Evolutionary conservation across 495 filamentous ascomycete genomes (phyloP), one percentile per base, ranked within the genome.

Genomic region (Hyaloscypha bicolor): DNA sequence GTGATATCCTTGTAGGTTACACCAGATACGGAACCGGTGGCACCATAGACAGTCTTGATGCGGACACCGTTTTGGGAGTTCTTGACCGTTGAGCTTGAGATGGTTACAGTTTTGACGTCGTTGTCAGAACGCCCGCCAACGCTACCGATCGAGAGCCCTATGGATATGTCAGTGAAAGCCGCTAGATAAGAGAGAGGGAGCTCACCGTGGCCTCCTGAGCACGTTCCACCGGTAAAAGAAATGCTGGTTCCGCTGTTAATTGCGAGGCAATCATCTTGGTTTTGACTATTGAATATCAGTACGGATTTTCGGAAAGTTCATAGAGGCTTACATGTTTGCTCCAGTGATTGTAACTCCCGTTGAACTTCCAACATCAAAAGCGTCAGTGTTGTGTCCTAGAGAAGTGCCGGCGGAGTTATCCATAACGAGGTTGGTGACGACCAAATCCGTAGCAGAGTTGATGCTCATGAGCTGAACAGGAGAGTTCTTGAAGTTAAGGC

Each of bases 221-320:
- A 77, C 55, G 73, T 74, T 25, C 81, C 83, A 19, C 80, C 79
- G 11, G 79, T 81, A 74, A 88, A 86, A 9, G 78, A 74, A 69
- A 88, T 81, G 32, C 72, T 70, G 1, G 76, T 81, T 59, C 87
- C 87, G 1, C 82, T 86, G 77, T 87, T 73, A 70, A 89, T 74
- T 21, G 85, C 86, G 11, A 90, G 73, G 66, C 86, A 90, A 73
- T 88, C 86, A 63, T 89, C 86, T 76, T 88, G 87, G 74, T 88
- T 88, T 66, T 82, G 8, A 90, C 82, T 80, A 5, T 88, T 81
- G 6, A 8, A 9, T 25, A 37, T 59, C 25, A 59, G 56, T 16
- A 6, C 22, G 8, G 9, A 29, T n/a, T 16, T 29, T 53, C 9
- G 22, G 25, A 25, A 25, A 25, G n/a, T 37, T 32, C 57, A 60